Evolutionary conservation across 495 filamentous ascomycete species (phyloP), one percentile per base, ranked within the genome.

Genomic region (Aspergillus nanangensis): DNA sequence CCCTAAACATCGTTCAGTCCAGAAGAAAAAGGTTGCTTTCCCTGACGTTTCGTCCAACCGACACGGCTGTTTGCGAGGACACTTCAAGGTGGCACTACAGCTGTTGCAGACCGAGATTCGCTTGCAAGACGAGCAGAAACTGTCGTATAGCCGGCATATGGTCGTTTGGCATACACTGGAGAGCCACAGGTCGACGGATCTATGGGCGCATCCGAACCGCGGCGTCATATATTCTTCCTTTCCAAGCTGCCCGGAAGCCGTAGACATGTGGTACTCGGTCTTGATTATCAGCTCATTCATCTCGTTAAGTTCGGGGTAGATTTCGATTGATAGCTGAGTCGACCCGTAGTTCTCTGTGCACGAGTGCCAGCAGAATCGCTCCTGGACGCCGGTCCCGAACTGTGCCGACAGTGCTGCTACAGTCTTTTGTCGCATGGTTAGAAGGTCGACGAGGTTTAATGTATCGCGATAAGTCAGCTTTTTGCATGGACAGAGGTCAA

Each of bases 401-500:
- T 68, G 53, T 4, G 52, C 47, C 4, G 55, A 48, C n/a, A 72
- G 39, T 9, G 60, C 49, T 14, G 50, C 32, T 8, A 69, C 41
- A 0, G 67, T 53, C 23, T 58, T 57, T 44, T 61, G 55, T 5
- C 71, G 61, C 14, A 65, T 41, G 15, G 57, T 56, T 15, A 74
- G 45, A 8, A 66, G 54, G 13, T 70, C 60, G 13, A 63, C 38
- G 5, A 74, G 57, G 18, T 72, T 63, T 22, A 63, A 39, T 46
- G 66, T 74, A 43, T 71, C 69, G 1, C 59, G 63, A 54, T 67
- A 74, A 1, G 71, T 74, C 38, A 74, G 35, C 45, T 74, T 74
- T 38, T 65, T 70, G 66, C 71, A 74, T 14, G 71, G 71, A 29
- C 71, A 74, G 15, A 74, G 34, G 33, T 74, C 71, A 29, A 74